Conservation (phyloP, 495 filamentous ascomycete species). For the Daldinia decipiens region DNA sequence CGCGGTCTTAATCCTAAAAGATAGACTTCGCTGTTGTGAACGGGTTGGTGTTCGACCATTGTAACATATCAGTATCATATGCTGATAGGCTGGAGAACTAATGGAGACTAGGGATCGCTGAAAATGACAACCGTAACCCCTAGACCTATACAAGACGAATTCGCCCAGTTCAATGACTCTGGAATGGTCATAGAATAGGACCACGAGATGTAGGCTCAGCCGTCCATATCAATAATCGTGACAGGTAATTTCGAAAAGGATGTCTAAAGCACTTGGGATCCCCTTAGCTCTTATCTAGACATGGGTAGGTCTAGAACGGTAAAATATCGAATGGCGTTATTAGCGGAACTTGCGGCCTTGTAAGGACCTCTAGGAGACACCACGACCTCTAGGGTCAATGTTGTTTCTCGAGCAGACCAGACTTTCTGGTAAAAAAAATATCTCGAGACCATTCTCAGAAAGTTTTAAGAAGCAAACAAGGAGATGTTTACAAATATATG, state of each 20-base stretch:
- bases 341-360: background rate
- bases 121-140: conserved; percentile 15
- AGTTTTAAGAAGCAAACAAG: background rate
- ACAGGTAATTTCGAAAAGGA: background rate
- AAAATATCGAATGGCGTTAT: conserved; percentile 15
- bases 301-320: conserved; percentile 8
- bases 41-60: conserved; percentile 59
- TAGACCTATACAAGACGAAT: conserved; percentile 26
- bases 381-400: conserved; percentile 31
- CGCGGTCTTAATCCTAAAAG: conserved; percentile 56
- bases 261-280: conserved; percentile 6
- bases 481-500: conserved; percentile 23
- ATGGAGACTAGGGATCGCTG: conserved; percentile 17
- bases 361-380: conserved; percentile 6
- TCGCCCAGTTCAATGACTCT: conserved; percentile 19
- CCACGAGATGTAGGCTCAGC: conserved; percentile 16
- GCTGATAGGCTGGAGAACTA: conserved; percentile 9
- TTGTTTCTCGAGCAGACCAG: conserved; percentile 10
- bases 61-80: conserved; percentile 26
- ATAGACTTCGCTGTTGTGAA: conserved; percentile 67
- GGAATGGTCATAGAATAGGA: conserved; percentile 36
- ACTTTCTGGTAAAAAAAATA: background rate
- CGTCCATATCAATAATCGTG: conserved; percentile 23
- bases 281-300: conserved; percentile 6
- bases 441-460: background rate